phyloP scores from a whole-genome alignment of 306 rosid species.

The Fragaria iinumae region DNA sequence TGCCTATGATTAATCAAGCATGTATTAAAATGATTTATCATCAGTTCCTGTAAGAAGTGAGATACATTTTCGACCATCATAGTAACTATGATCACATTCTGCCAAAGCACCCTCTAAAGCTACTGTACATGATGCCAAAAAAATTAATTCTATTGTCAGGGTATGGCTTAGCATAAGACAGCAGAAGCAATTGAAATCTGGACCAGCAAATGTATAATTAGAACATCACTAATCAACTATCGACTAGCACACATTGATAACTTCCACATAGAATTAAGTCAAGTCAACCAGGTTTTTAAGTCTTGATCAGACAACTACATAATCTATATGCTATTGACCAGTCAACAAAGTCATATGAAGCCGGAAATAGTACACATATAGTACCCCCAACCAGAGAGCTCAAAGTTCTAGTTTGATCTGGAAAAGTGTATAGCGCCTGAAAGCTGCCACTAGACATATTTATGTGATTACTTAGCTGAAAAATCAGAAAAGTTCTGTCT shows the following conservation, averaged over 20 bases:
- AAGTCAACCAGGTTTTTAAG: not conserved
- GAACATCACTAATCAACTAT: not conserved
- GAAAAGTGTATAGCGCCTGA: not conserved
- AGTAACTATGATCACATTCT: not conserved
- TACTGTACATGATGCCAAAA: not conserved
- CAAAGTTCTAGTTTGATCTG: not conserved
- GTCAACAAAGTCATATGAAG: constrained; percentile 4
- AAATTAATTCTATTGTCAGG: not conserved
- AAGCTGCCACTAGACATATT: not conserved
- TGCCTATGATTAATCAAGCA: constrained; percentile 45
- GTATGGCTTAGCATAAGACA: not conserved
- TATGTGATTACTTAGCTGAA: constrained; percentile 1
- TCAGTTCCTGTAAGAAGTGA: constrained; percentile 23
- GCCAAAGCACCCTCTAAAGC: not conserved
- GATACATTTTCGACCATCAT: constrained; percentile 5
- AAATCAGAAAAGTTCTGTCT: not conserved
- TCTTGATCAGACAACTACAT: not conserved
- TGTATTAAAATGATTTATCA: not conserved
- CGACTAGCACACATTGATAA: not conserved
- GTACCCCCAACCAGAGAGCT: not conserved
- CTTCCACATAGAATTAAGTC: not conserved
- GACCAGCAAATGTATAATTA: not conserved
- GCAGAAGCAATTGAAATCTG: not conserved
- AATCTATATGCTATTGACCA: not conserved
- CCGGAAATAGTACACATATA: not conserved